Evolutionary conservation across 2,329 filamentous ascomycete species (phyloP), one percentile per base, ranked within the genome.

Genomic region (Grosmannia penicillata): DNA sequence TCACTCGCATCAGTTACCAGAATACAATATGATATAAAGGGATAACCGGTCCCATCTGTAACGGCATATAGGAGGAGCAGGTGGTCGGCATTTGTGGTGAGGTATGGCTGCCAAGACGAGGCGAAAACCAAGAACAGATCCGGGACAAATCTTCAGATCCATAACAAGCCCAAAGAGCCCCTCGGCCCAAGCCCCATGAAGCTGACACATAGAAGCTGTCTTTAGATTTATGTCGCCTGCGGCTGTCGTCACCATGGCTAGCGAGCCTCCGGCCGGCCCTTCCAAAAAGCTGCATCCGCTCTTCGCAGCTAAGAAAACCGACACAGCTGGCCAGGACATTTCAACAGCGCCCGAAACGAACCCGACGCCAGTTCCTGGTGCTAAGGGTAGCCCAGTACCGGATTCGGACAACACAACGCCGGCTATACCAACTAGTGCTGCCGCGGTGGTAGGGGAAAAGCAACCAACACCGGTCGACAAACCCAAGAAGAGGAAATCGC

Each of bases 271-370:
- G 37, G 51, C 49, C 43, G 58, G 36, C 18, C 45, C 33, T 36
- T 36, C 43, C 19, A 65, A 62, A 48, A 70, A 68, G 45, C 49
- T 74, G 27, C 71, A 75, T 46, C 70, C 71, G 15, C 72, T 75
- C 54, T 74, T 75, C 49, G 49, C 49, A 1, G 45, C 56, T 2
- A 52, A 54, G 19, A 52, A 48, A 42, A 35, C 41, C 27, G 18
- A 30, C 37, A 43, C 26, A 37, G 6, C 48, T 46, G 41, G 33
- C 22, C 11, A 33, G 14, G 9, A 10, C 8, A n/a, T n/a, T 25
- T 17, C n/a, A 7, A 17, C 19, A 41, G 36, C 21, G 21, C n/a
- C 25, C 19, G 15, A 22, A n/a, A n/a, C n/a, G n/a, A n/a, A n/a
- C n/a, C n/a, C n/a, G n/a, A n/a, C n/a, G n/a, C n/a, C n/a, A n/a